phyloP scores from a whole-genome alignment of 2,329 filamentous ascomycete species.

The Leptodontidium sp. region DNA sequence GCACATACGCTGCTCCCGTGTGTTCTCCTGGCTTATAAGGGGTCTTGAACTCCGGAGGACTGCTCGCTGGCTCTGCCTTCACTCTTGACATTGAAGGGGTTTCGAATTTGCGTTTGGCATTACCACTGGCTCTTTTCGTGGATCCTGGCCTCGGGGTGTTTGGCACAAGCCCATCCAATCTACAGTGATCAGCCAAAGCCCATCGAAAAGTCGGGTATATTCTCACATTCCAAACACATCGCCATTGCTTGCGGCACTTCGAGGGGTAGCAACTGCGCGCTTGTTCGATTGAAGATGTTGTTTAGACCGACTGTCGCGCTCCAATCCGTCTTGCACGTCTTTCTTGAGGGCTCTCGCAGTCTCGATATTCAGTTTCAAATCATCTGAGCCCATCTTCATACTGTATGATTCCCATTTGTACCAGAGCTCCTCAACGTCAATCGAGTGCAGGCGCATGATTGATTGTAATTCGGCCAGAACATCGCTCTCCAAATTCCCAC shows the following conservation, averaged over 20 bases:
- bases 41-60: constrained; percentile 55
- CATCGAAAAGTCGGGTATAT: background rate
- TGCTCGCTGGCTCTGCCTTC: constrained; percentile 54
- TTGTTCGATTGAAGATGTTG: constrained; percentile 70
- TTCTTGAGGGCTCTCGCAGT: constrained; percentile 83
- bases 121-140: constrained; percentile 36
- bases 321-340: constrained; percentile 83
- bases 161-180: constrained; percentile 73
- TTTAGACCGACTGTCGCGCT: constrained; percentile 76
- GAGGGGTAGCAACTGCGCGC: constrained; percentile 68
- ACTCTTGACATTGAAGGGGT: constrained; percentile 58
- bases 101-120: constrained; percentile 49
- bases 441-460: constrained; percentile 83
- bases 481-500: constrained; percentile 69
- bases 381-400: constrained; percentile 89
- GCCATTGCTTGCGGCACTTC: constrained; percentile 60
- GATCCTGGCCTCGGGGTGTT: constrained; percentile 58
- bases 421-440: constrained; percentile 86
- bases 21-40: constrained; percentile 45
- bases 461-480: constrained; percentile 83
- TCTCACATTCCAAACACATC: constrained; percentile 86
- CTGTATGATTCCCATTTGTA: constrained; percentile 99
- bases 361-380: constrained; percentile 74
- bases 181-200: constrained; percentile 46
- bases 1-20: constrained; percentile 39